Evolutionary conservation across 2,329 filamentous ascomycete species (phyloP).

Genomic region (Emmonsiellopsis sp.): DNA sequence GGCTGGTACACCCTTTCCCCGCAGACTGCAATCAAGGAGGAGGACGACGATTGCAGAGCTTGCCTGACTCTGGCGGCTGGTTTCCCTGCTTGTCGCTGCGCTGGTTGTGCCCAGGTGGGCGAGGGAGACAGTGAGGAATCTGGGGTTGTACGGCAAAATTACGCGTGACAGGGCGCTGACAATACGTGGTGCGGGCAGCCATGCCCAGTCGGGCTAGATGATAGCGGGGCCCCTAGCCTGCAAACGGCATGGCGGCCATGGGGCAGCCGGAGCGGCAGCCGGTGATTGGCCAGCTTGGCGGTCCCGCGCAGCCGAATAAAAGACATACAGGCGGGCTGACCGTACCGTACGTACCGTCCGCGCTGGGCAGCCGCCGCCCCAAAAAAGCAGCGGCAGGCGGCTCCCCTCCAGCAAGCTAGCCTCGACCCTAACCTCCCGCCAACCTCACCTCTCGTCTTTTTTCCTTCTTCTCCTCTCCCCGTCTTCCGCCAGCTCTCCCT

Average conservation of each 20-base stretch:
- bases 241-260: neutral
- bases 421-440: neutral
- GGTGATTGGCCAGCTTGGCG: constrained; percentile 4
- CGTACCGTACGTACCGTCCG: neutral
- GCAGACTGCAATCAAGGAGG: no score
- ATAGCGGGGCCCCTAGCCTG: neutral
- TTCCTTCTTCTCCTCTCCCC: constrained; percentile 6
- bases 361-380: neutral
- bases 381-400: neutral
- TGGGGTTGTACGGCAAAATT: neutral
- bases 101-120: no score
- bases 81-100: neutral
- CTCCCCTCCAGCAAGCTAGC: neutral
- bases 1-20: no score
- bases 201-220: neutral
- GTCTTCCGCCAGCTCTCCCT: neutral
- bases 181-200: neutral
- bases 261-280: neutral
- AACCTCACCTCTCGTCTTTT: neutral
- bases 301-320: neutral
- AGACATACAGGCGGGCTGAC: neutral
- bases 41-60: no score
- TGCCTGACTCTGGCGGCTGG: no score
- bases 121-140: neutral
- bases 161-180: neutral